These are phyloP conservation scores for Camellia japonica DNA, from an alignment of 148 eudicot genomes.

Conservation along the genomic window DNA sequence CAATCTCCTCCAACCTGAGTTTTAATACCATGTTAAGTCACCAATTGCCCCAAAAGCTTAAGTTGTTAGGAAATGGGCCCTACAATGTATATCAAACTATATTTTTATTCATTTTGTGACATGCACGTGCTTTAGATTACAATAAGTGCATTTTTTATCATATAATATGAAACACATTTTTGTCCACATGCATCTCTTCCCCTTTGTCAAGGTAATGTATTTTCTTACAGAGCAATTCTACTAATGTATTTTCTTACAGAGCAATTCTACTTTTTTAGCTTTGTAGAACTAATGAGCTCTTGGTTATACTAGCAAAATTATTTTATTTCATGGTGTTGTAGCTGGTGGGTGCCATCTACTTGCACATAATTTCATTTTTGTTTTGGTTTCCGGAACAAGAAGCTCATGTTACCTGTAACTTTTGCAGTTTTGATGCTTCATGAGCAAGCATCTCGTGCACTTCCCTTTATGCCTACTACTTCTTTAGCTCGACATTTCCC, in stretches of 20 bases:
- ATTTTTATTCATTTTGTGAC: too few relatives aligned
- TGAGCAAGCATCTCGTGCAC: constrained; percentile 50
- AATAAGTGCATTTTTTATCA: not conserved
- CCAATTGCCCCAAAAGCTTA: too few relatives aligned
- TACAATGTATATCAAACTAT: too few relatives aligned
- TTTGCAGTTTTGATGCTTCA: constrained; percentile 57
- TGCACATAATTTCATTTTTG: not conserved
- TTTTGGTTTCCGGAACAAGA: not conserved
- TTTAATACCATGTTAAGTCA: too few relatives aligned
- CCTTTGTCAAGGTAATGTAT: not conserved
- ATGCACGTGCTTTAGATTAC: not conserved
- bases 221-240: not conserved
- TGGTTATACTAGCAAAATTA: not conserved
- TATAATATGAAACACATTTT: not conserved
- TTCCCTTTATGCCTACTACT: constrained; percentile 37
- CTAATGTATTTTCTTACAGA: not conserved
- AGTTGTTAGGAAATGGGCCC: too few relatives aligned
- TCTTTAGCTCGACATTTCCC: constrained; percentile 55
- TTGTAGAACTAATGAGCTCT: not conserved
- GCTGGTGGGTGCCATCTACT: constrained; percentile 7
- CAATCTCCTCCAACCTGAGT: too few relatives aligned
- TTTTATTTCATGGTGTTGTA: not conserved
- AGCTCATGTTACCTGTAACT: constrained; percentile 5
- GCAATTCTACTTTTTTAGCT: not conserved
- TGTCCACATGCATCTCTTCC: not conserved